phyloP scores from a whole-genome alignment of 2,329 filamentous ascomycete genomes.

The Cucurbitaria berberidis region DNA sequence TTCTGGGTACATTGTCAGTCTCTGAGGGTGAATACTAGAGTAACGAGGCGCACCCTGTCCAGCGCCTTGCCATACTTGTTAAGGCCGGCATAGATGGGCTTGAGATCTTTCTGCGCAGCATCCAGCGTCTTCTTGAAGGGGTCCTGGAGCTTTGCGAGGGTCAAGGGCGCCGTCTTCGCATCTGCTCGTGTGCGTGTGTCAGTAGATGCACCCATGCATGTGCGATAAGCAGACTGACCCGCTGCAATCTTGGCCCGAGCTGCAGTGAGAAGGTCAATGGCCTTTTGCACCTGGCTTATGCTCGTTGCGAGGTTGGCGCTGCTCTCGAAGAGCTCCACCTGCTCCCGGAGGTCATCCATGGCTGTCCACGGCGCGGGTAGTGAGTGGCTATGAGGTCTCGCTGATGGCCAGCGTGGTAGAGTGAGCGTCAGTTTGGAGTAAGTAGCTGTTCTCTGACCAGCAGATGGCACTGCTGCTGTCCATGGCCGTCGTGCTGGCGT shows the following conservation, averaged over 20 bases:
- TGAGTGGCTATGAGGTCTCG: slow-evolving; percentile 11
- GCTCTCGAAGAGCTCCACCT: slow-evolving; percentile 74
- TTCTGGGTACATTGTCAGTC: slow-evolving; percentile 54
- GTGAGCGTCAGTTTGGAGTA: background rate
- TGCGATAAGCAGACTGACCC: slow-evolving; percentile 50
- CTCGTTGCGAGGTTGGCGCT: slow-evolving; percentile 72
- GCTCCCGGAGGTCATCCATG: slow-evolving; percentile 73
- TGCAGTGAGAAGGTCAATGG: slow-evolving; percentile 76
- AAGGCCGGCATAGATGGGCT: slow-evolving; percentile 80
- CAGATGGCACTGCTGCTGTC: slow-evolving; percentile 24
- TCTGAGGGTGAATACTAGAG: background rate
- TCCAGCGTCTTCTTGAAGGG: slow-evolving; percentile 84
- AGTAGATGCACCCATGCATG: slow-evolving; percentile 8
- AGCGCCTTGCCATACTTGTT: slow-evolving; percentile 85
- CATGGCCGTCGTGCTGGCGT: slow-evolving; percentile 30
- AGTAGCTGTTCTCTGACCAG: slow-evolving; percentile 23
- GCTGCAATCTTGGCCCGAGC: slow-evolving; percentile 76
- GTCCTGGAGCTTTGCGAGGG: slow-evolving; percentile 83
- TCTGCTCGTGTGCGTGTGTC: slow-evolving; percentile 54
- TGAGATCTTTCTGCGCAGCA: slow-evolving; percentile 78
- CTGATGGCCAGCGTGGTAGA: background rate
- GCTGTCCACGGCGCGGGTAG: slow-evolving; percentile 13
- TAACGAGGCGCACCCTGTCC: slow-evolving; percentile 67
- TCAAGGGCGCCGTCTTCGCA: slow-evolving; percentile 72
- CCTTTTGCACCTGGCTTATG: slow-evolving; percentile 79